These are phyloP conservation scores for Amphichorda felina DNA, from an alignment of 2,329 filamentous ascomycete genomes.

Conservation along the genomic window DNA sequence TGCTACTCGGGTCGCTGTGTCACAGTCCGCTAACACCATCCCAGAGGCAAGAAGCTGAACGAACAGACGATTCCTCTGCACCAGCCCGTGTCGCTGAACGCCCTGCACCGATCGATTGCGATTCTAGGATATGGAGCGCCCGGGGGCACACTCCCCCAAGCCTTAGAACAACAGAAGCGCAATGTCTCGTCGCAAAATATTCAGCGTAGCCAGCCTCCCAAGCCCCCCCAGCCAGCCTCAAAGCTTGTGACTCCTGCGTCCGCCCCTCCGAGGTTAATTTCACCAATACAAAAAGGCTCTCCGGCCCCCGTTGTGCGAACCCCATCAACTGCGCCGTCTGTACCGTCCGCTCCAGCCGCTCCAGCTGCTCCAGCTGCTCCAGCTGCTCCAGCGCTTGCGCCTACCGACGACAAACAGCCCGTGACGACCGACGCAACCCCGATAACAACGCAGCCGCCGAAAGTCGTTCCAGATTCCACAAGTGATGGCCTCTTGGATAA, in stretches of 20 bases:
- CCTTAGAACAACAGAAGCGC: conserved; percentile 1
- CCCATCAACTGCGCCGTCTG: too few relatives aligned
- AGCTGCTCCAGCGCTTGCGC: too few relatives aligned
- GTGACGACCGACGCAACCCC: background rate
- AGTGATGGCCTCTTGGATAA: background rate
- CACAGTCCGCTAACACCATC: conserved; percentile 9
- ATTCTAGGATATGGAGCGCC: background rate
- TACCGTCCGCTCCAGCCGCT: too few relatives aligned
- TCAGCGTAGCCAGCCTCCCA: background rate
- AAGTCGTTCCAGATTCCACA: background rate
- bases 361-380: too few relatives aligned
- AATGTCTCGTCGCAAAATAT: background rate
- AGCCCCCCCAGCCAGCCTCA: background rate
- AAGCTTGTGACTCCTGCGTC: background rate
- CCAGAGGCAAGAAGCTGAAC: conserved; percentile 30
- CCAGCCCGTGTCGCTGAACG: conserved; percentile 30
- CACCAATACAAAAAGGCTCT: too few relatives aligned
- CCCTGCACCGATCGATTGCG: conserved; percentile 23
- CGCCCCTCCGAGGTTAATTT: background rate
- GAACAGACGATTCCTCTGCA: conserved; percentile 40
- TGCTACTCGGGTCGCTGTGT: background rate
- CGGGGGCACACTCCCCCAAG: background rate
- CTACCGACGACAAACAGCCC: too few relatives aligned
- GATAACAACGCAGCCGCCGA: too few relatives aligned
- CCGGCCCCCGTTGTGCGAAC: too few relatives aligned